These are phyloP conservation scores for Colletotrichum lupini DNA, from an alignment of 2,329 filamentous ascomycete species.

Conservation along the genomic window DNA sequence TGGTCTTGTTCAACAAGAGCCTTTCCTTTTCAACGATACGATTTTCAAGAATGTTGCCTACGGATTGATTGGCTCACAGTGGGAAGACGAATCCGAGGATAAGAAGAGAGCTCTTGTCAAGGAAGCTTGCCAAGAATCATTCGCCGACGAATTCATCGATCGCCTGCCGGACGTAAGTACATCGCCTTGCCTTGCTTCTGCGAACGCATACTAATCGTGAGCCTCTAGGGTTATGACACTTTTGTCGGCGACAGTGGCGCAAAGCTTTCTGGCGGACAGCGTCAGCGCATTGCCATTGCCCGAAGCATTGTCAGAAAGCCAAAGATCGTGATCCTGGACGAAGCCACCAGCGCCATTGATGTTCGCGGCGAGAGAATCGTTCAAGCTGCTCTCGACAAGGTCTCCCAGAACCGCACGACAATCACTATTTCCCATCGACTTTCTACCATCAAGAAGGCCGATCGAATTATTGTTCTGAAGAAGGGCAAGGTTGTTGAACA, in stretches of 20 bases:
- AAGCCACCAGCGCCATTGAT: conserved; percentile 77
- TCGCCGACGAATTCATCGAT: conserved; percentile 76
- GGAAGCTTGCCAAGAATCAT: conserved; percentile 74
- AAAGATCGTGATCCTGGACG: conserved; percentile 78
- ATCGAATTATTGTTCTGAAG: conserved; percentile 81
- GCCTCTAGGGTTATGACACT: conserved; percentile 73
- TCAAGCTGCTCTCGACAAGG: conserved; percentile 71
- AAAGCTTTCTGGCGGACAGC: conserved; percentile 85
- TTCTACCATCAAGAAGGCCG: conserved; percentile 80
- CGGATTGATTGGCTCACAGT: conserved; percentile 64
- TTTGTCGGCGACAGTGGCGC: conserved; percentile 69
- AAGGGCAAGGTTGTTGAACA: conserved; percentile 78
- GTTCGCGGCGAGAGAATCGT: conserved; percentile 68
- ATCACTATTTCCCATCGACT: conserved; percentile 81
- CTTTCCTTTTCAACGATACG: conserved; percentile 74
- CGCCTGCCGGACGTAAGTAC: conserved; percentile 64
- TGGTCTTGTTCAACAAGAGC: conserved; percentile 75
- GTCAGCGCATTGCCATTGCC: conserved; percentile 84
- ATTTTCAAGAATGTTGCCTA: conserved; percentile 72
- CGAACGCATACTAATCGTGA: neutral
- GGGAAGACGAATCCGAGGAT: conserved; percentile 64
- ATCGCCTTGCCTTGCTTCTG: neutral
- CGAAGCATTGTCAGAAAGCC: conserved; percentile 79
- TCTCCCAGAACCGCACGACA: conserved; percentile 73
- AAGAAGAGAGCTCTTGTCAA: conserved; percentile 69